These are phyloP conservation scores for Saccharomyces hybrid DNA, from an alignment of 1,139 yeast species.

Conservation along the genomic window DNA sequence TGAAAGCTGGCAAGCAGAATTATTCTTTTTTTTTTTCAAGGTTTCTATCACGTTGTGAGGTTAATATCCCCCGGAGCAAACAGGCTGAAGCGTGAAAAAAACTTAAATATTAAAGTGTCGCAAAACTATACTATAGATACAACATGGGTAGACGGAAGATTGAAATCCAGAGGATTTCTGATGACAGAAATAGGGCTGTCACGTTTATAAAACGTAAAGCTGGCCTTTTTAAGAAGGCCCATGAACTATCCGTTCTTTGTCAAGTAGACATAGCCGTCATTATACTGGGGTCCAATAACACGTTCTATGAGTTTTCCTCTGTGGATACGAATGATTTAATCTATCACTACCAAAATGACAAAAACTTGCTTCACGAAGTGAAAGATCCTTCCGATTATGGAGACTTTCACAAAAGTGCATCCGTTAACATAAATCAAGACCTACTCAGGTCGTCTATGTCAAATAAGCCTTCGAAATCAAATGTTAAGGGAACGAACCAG, in stretches of 20 bases:
- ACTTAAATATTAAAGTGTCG: neutral
- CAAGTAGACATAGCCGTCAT: constrained; percentile 90
- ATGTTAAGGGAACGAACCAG: neutral
- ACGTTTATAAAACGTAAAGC: constrained; percentile 93
- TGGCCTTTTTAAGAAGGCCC: constrained; percentile 92
- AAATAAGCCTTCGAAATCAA: neutral
- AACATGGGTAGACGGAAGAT: constrained; percentile 94
- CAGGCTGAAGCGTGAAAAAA: neutral
- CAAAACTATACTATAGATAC: neutral
- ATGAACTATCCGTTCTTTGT: constrained; percentile 85
- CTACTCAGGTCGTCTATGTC: neutral
- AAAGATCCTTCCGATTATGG: constrained; percentile 58
- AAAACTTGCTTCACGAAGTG: constrained; percentile 42
- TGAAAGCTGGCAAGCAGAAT: neutral
- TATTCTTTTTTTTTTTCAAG: neutral
- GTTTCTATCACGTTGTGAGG: neutral
- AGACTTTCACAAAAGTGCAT: constrained; percentile 22
- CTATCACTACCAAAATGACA: constrained; percentile 40
- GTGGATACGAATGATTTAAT: constrained; percentile 59
- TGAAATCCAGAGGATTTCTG: constrained; percentile 83
- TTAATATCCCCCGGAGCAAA: neutral
- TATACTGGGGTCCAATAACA: constrained; percentile 72
- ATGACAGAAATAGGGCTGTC: constrained; percentile 80
- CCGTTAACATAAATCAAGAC: constrained; percentile 9
- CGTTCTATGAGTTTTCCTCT: constrained; percentile 71